Evolutionary conservation across 108 stramenopile genomes (phyloP).

Genomic region (Skeletonema tropicum): DNA sequence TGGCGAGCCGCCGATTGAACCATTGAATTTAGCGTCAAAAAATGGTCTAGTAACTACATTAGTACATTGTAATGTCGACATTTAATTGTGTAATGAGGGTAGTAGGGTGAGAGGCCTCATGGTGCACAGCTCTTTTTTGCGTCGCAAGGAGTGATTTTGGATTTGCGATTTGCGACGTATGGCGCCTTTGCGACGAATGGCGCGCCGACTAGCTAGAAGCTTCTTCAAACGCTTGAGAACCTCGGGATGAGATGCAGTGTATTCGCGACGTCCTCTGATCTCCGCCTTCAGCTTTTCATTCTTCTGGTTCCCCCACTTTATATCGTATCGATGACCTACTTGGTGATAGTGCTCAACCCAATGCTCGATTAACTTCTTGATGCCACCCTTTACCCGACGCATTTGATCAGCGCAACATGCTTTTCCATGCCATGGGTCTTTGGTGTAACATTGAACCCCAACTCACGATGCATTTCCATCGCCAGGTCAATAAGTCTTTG

Average conservation of each 20-base stretch:
- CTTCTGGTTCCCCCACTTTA: conserved; percentile 4
- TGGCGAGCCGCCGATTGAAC: no score
- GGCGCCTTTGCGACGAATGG: no score
- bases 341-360: conserved; percentile 35
- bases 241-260: background rate
- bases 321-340: conserved; percentile 10
- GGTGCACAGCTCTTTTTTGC: no score
- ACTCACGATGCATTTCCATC: background rate
- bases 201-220: no score
- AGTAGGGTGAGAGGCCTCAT: no score
- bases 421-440: conserved; percentile 31
- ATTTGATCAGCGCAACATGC: conserved; percentile 24
- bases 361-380: conserved; percentile 20
- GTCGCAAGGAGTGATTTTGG: no score
- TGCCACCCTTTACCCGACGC: conserved; percentile 11
- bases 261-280: conserved; percentile 3
- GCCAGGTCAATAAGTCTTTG: conserved; percentile 1
- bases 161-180: no score
- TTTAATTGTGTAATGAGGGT: no score
- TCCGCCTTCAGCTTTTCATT: conserved; percentile 6
- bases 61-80: no score
- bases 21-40: no score
- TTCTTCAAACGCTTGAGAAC: background rate
- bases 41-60: no score
- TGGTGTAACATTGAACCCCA: conserved; percentile 27